Base-by-base conservation (phyloP, 129 eudicot genomes). In the Saussurea involucrata region DNA sequence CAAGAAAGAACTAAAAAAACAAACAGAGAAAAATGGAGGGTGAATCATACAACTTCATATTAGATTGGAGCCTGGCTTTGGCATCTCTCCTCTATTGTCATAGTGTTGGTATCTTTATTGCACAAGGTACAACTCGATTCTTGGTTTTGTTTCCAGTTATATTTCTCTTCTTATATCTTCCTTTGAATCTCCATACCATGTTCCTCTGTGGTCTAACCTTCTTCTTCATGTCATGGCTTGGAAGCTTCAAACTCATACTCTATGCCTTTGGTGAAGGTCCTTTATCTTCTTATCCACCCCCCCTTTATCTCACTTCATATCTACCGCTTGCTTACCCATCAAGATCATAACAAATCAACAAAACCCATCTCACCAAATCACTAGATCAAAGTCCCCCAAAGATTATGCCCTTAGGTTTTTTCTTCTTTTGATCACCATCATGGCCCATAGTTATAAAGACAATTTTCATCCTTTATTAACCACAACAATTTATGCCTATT, bases 151-250 rank as follows among this genome's bases (percentile, higher is more conserved):
- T 85, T 73, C 92, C 92, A 4, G 55, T 85, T 37, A 53, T 77
- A 3, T 73, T 13, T 72, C 87, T 88, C 49, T 88, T 88, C 33
- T 32, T 73, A 20, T 24, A 37, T n/a, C 88, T 84, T 31, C 91
- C 91, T 34, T 67, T 81, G 31, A 74, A 79, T 20, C 86, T 87
- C 73, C 29, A 80, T 49, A 71, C 87, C 80, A 70, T 83, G 49
- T 80, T 82, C 20, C 78, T 88, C 10, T 83, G 85, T 34, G 85
- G 83, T 60, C 42, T 49, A 32, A 88, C 89, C 33, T 32, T 69
- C 25, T 85, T 85, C 78, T 85, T 85, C 87, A 77, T 88, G 5
- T 74, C 87, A 1, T 88, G 89, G 89, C 92, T 88, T 44, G 81
- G 77, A 8, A 88, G 57, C 66, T 88, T 88, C 80, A 88, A 88